phyloP scores from a whole-genome alignment of 257 asterid species.

The Coffea canephora region DNA sequence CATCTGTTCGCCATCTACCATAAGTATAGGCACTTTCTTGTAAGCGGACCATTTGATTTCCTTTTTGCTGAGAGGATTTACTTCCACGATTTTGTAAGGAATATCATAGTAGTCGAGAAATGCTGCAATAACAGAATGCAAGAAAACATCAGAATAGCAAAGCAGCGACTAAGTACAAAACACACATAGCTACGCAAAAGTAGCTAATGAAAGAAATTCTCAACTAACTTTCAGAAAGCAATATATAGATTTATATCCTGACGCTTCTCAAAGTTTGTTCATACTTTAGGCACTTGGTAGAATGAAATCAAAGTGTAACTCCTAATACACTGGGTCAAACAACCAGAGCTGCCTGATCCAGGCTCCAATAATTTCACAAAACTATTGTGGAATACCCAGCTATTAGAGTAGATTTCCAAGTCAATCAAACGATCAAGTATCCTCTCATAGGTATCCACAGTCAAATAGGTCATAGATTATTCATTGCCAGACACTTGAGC shows the following conservation, averaged over 20 bases:
- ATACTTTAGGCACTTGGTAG: background rate
- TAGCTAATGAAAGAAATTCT: background rate
- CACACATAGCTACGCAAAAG: background rate
- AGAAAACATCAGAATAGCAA: background rate
- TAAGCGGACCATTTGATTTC: conserved; percentile 94
- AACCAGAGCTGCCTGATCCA: background rate
- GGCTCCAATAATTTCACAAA: background rate
- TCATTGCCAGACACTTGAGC: background rate
- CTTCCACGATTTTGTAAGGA: conserved; percentile 88
- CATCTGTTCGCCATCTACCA: conserved; percentile 89
- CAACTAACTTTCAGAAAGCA: no score
- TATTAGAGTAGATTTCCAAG: background rate
- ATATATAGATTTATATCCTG: background rate
- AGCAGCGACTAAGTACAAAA: background rate
- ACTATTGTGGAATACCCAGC: background rate
- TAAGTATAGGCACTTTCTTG: conserved; percentile 87
- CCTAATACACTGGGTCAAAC: background rate
- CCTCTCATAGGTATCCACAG: background rate
- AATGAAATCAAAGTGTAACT: background rate
- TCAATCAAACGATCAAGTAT: background rate
- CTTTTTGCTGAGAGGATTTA: conserved; percentile 83
- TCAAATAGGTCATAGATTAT: background rate
- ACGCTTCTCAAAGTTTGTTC: background rate
- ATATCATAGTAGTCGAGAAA: conserved; percentile 82
- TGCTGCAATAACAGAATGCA: conserved; percentile 41